Conservation (phyloP, 805 yeast genomes). For the Metschnikowia lochheadii region DNA sequence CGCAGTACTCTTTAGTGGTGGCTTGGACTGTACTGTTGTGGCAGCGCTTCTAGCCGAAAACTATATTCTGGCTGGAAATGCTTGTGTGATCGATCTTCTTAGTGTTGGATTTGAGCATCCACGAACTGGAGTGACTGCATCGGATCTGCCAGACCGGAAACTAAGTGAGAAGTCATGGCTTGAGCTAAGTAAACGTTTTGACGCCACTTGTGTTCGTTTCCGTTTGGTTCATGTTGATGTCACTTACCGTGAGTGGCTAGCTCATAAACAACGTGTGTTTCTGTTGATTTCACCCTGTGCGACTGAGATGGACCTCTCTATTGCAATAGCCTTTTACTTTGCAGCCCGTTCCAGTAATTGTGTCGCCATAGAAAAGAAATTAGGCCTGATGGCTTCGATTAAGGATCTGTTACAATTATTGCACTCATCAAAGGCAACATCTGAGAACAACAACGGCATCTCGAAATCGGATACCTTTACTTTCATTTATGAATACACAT, state of each 20-base stretch:
- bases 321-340: conserved; percentile 92
- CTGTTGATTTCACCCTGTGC: conserved; percentile 74
- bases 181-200: conserved; percentile 44
- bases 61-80: conserved; percentile 14
- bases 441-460: neutral
- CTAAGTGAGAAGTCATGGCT: conserved; percentile 64
- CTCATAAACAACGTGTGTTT: conserved; percentile 48
- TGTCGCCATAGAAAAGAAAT: conserved; percentile 4
- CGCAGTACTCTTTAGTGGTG: conserved; percentile 86
- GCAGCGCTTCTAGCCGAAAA: conserved; percentile 46
- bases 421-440: neutral
- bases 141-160: conserved; percentile 80
- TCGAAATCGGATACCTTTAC: neutral
- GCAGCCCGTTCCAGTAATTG: conserved; percentile 54
- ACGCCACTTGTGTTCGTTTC: conserved; percentile 31
- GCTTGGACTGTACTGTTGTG: conserved; percentile 84
- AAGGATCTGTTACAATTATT: neutral
- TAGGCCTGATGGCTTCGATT: neutral
- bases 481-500: conserved; percentile 30
- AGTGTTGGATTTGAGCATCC: conserved; percentile 94
- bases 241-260: conserved; percentile 59
- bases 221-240: conserved; percentile 69
- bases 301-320: conserved; percentile 94
- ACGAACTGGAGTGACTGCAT: conserved; percentile 56
- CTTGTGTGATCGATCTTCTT: conserved; percentile 56